Conservation (phyloP, 768 basidiomycete species). For the Phlebiopsis gigantea region DNA sequence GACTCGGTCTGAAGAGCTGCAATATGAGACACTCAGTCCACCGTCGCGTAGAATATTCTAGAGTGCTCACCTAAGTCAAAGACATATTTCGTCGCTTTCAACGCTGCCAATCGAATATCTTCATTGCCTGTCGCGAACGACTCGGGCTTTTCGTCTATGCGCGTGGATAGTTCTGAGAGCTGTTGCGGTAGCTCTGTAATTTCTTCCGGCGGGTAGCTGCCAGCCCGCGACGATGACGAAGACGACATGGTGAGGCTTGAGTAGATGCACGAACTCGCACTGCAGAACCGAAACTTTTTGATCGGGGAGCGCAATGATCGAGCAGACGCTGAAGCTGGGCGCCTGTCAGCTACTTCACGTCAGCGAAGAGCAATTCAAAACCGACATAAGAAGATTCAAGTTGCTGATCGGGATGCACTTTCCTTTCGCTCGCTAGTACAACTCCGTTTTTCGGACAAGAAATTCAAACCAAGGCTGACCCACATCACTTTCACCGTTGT, state of each 20-base stretch:
- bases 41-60: neutral
- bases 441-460: no score
- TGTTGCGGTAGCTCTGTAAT: slow-evolving; percentile 30
- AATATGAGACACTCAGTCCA: neutral
- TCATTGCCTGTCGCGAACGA: slow-evolving; percentile 48
- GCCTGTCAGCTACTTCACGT: neutral
- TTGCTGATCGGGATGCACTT: no score
- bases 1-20: slow-evolving; percentile 66
- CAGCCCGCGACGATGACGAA: neutral
- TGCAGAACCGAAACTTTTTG: slow-evolving; percentile 7
- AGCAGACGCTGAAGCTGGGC: neutral
- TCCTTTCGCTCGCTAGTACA: no score
- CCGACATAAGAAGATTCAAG: no score
- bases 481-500: no score
- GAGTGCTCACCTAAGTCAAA: slow-evolving; percentile 65
- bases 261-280: neutral
- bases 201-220: slow-evolving; percentile 7
- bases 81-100: slow-evolving; percentile 65
- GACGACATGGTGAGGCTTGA: neutral
- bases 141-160: slow-evolving; percentile 52
- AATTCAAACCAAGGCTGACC: no score
- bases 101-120: slow-evolving; percentile 50
- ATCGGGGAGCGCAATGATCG: neutral
- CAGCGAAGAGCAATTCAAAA: no score
- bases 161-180: slow-evolving; percentile 44